A percentile compares a stretch with the other conserved stretches of the same genome.
Evolutionary conservation across 1,139 yeast genomes (phyloP).

Genomic region (Sporopachydermia cereana): DNA sequence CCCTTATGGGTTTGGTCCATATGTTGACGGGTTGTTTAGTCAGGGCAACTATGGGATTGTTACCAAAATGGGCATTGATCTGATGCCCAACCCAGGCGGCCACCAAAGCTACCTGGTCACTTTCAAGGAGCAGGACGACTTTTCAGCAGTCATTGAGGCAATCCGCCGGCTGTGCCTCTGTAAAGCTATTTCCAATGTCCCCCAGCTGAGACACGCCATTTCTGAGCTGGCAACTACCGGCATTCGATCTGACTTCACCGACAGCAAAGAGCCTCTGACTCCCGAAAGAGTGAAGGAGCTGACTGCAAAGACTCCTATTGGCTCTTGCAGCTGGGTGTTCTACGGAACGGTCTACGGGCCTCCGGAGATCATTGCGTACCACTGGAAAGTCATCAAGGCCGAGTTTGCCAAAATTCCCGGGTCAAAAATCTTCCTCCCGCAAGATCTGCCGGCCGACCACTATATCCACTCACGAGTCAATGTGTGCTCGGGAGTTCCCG

Average conservation of each 20-base stretch:
- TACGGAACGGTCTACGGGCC: constrained; percentile 3
- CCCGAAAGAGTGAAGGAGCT: neutral
- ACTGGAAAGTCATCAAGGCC: neutral
- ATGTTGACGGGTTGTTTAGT: constrained; percentile 1
- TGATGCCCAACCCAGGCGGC: constrained; percentile 3
- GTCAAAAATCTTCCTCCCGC: neutral
- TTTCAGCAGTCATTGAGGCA: neutral
- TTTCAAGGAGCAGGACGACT: neutral
- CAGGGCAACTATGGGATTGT: constrained; percentile 1
- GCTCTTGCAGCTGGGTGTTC: neutral
- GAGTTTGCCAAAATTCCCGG: neutral
- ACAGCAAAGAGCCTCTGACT: neutral
- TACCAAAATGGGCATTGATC: neutral
- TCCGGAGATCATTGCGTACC: neutral
- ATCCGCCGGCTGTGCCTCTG: neutral
- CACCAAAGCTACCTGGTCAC: neutral
- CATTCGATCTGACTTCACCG: neutral
- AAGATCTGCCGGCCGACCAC: neutral
- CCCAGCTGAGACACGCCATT: neutral
- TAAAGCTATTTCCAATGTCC: neutral
- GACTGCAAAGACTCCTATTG: neutral
- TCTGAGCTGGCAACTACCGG: constrained; percentile 1
- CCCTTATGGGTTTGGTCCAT: constrained; percentile 5
- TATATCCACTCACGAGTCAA: constrained; percentile 3
- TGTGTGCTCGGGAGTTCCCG: neutral